Percentiles rank a stretch among this genome's conserved stretches.
Conservation (phyloP, 768 basidiomycete genomes). For the Clathrus columnatus region DNA sequence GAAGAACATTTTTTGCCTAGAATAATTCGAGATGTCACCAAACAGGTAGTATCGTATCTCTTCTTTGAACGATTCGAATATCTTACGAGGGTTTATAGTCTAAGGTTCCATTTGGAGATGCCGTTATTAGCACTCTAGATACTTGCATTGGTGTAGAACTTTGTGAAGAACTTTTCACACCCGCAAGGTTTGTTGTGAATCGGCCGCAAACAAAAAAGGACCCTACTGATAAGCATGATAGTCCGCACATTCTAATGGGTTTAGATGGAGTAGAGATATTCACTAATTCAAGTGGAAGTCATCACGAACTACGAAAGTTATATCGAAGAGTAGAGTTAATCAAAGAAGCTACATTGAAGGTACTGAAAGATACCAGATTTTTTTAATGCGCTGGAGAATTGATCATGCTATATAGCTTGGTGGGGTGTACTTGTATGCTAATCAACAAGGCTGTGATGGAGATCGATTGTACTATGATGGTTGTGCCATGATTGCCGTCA, state of each 20-base stretch:
- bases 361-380: slow-evolving; percentile 20
- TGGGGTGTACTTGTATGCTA: slow-evolving; percentile 95
- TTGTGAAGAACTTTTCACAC: slow-evolving; percentile 97
- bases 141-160: slow-evolving; percentile 96
- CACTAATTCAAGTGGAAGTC: slow-evolving; percentile 96
- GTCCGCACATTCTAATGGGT: slow-evolving; percentile 96
- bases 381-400: background rate
- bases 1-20: slow-evolving; percentile 91
- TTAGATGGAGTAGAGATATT: slow-evolving; percentile 98
- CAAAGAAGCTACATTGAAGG: slow-evolving; percentile 94
- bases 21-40: slow-evolving; percentile 81
- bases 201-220: no score
- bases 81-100: slow-evolving; percentile 33
- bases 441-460: slow-evolving; percentile 98
- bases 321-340: slow-evolving; percentile 87
- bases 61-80: background rate
- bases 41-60: slow-evolving; percentile 49
- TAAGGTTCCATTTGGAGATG: slow-evolving; percentile 94
- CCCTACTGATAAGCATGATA: slow-evolving; percentile 25
- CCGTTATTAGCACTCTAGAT: slow-evolving; percentile 85
- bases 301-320: slow-evolving; percentile 97
- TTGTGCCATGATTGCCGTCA: slow-evolving; percentile 91
- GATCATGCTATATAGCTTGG: slow-evolving; percentile 53
- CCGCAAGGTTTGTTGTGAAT: slow-evolving; percentile 73
- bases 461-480: slow-evolving; percentile 98